Evolutionary conservation across 2,329 filamentous ascomycete genomes (phyloP).

Genomic region (Fusarium duplospermum): DNA sequence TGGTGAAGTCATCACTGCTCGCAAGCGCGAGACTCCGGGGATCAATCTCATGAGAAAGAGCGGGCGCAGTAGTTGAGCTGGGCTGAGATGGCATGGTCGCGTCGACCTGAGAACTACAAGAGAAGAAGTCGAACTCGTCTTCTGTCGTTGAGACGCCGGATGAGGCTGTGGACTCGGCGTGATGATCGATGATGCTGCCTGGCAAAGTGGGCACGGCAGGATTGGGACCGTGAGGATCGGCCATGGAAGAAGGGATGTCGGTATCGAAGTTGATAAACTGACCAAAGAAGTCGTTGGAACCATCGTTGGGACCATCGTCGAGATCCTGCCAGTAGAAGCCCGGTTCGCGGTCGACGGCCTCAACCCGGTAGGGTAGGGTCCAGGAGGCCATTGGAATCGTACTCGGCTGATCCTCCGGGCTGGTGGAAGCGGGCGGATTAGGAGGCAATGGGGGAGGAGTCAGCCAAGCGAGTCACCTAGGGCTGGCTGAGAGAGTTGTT

Average conservation of each 20-base stretch:
- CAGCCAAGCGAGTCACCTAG: slow-evolving; percentile 38
- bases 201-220: slow-evolving; percentile 41
- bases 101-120: slow-evolving; percentile 48
- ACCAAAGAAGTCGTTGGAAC: slow-evolving; percentile 50
- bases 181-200: slow-evolving; percentile 45
- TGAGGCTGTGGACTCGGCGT: slow-evolving; percentile 49
- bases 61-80: slow-evolving; percentile 17
- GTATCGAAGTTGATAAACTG: slow-evolving; percentile 53
- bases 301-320: slow-evolving; percentile 46
- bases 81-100: slow-evolving; percentile 40
- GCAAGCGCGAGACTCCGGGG: slow-evolving; percentile 44
- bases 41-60: slow-evolving; percentile 45
- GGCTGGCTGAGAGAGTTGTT: slow-evolving; percentile 30
- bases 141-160: slow-evolving; percentile 50
- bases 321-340: slow-evolving; percentile 51
- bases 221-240: slow-evolving; percentile 33
- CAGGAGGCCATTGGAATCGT: slow-evolving; percentile 50
- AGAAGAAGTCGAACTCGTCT: slow-evolving; percentile 53
- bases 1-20: slow-evolving; percentile 15
- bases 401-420: slow-evolving; percentile 12
- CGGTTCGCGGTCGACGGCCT: slow-evolving; percentile 50
- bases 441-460: slow-evolving; percentile 22
- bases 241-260: slow-evolving; percentile 39
- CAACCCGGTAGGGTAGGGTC: slow-evolving; percentile 50
- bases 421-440: slow-evolving; percentile 15